Percentiles rank a stretch among this genome's conserved stretches.
phyloP scores from a whole-genome alignment of 495 filamentous ascomycete genomes.

The Ramalina intermedia region DNA sequence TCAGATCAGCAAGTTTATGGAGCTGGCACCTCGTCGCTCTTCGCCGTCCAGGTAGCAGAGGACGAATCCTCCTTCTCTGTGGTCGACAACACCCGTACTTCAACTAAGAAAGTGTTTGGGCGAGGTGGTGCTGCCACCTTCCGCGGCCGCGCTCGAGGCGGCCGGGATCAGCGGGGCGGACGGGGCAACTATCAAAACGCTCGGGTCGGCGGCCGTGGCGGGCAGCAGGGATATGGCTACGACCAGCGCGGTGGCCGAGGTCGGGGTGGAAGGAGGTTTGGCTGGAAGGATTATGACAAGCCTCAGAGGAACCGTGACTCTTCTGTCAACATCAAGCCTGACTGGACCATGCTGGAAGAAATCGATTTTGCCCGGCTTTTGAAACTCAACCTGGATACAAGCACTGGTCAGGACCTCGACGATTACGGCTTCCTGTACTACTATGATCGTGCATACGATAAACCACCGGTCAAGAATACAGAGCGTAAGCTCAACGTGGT shows the following conservation, averaged over 20 bases:
- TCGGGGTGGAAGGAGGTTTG: constrained; percentile 66
- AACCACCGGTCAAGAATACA: constrained; percentile 70
- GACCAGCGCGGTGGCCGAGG: constrained; percentile 43
- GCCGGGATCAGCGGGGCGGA: constrained; percentile 39
- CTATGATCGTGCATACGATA: constrained; percentile 92
- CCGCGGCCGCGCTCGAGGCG: constrained; percentile 72
- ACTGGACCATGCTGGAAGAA: constrained; percentile 93
- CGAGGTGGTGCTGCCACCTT: constrained; percentile 70
- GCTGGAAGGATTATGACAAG: constrained; percentile 99
- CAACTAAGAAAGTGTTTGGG: constrained; percentile 72
- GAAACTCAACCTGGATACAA: constrained; percentile 89
- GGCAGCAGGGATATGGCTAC: constrained; percentile 47
- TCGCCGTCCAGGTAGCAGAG: constrained; percentile 79
- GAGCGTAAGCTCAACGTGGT: constrained; percentile 76
- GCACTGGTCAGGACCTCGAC: constrained; percentile 88
- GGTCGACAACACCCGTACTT: constrained; percentile 81
- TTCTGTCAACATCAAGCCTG: constrained; percentile 81
- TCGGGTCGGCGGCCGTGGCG: constrained; percentile 46
- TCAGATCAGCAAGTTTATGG: constrained; percentile 94
- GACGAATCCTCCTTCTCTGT: constrained; percentile 97
- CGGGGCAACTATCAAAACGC: constrained; percentile 46
- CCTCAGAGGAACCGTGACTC: constrained; percentile 90
- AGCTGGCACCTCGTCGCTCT: constrained; percentile 71
- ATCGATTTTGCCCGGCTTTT: constrained; percentile 91
- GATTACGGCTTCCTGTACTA: constrained; percentile 93